Evolutionary conservation across 2,329 filamentous ascomycete genomes (phyloP), one percentile per base, ranked within the genome.

Genomic region (Lachnellula subtilissima): DNA sequence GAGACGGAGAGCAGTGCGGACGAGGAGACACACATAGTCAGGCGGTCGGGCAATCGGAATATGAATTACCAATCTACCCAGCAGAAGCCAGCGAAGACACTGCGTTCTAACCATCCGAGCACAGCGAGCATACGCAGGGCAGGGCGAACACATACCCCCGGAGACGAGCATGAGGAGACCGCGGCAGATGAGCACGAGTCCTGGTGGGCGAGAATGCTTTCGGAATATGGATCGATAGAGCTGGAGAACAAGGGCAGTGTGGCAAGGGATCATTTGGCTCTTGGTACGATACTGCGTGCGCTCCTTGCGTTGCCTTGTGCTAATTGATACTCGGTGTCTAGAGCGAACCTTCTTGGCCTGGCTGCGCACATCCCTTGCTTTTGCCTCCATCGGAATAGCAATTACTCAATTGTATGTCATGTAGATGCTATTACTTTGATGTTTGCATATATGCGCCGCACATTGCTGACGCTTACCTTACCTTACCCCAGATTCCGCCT

Each of bases 221-320:
- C 69, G 7, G 72, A 76, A 55, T 78, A 86, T 62, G 67, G 69
- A 28, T 64, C 60, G 42, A 79, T 94, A 51, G 89, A 93, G 75
- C 73, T 94, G 58, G 89, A 94, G 71, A 94, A 94, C 68, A 93
- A 91, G 72, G 89, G 89, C 40, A 90, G 86, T 68, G 89, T 93
- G 40, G 89, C 89, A 11, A 78, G 89, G 66, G 89, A 94, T 71
- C 89, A 94, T 74, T 75, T 94, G 54, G 89, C 89, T 22, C 74
- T 94, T 49, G 88, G 88, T 92, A 71, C 32, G 73, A 19, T 12
- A 19, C 63, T 25, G 45, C 17, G 28, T 48, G 7, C 49, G 43
- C 42, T 36, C n/a, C 36, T 12, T 17, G 5, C 5, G 25, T 23
- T 36, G 19, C 8, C 42, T 42, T 52, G 49, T 52, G 49, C 49